Percentiles rank a stretch among this genome's conserved stretches.
Evolutionary conservation across 2,329 filamentous ascomycete genomes (phyloP).

Genomic region (Aphanoascus verrucosus): DNA sequence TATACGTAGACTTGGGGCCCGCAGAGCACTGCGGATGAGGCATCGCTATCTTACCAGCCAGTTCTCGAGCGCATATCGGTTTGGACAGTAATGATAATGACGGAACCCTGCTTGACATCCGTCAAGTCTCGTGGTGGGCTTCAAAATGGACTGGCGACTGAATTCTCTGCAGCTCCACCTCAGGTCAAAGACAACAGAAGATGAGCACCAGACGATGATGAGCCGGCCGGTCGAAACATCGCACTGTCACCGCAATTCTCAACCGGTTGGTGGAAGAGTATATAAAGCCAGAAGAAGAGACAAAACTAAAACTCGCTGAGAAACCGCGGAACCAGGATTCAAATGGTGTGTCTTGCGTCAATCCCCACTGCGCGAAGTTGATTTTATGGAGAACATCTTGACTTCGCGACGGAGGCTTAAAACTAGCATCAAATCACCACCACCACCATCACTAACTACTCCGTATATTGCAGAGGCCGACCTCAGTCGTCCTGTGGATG

Average conservation of each 20-base stretch:
- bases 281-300: neutral
- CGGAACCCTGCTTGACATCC: neutral
- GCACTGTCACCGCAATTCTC: neutral
- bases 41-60: slow-evolving; percentile 29
- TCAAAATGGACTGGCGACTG: neutral
- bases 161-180: neutral
- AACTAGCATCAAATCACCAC: too few species aligned
- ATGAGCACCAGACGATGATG: neutral
- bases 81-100: neutral
- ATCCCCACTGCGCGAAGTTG: too few species aligned
- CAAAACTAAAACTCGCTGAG: neutral
- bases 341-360: too few species aligned
- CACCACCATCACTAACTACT: too few species aligned
- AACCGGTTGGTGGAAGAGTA: neutral
- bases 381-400: too few species aligned
- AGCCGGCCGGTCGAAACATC: neutral
- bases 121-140: neutral
- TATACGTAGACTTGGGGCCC: neutral
- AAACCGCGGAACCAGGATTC: too few species aligned
- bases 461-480: too few species aligned
- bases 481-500: too few species aligned
- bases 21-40: neutral
- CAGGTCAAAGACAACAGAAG: neutral
- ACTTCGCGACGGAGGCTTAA: too few species aligned
- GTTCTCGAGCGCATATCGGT: slow-evolving; percentile 36